Base-by-base conservation (phyloP, 139 green algal species). In the Trebouxia sp. region DNA sequence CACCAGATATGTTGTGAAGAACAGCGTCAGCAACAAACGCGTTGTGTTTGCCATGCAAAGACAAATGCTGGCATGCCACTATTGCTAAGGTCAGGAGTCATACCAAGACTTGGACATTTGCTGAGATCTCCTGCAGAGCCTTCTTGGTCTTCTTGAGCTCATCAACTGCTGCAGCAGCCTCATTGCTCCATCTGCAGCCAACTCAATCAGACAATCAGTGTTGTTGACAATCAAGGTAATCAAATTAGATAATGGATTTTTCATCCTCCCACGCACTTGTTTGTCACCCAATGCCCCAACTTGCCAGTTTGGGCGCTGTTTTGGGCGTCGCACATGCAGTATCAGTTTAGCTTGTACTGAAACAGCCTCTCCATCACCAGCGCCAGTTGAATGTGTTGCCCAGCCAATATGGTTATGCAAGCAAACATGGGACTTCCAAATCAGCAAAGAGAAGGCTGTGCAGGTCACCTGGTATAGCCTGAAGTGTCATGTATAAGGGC, bases 401-500 rank as follows among this genome's bases (percentile, higher is more conserved):
- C 50, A 58, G 20, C 22, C 26, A 5, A 58, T 9, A 28, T 58
- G 50, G 20, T 58, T n/a, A n/a, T n/a, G n/a, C n/a, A n/a, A n/a
- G n/a, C n/a, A n/a, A n/a, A n/a, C n/a, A n/a, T n/a, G n/a, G n/a
- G n/a, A n/a, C n/a, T n/a, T n/a, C n/a, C n/a, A n/a, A n/a, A n/a
- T n/a, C n/a, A n/a, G n/a, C n/a, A n/a, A n/a, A n/a, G 22, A 65
- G 24, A 6, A 48, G 24, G 24, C 26, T 28, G 22, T 58, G 50
- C 50, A 22, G 22, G 20, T n/a, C 69, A 77, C 69, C 69, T 77
- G 41, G 41, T 77, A 41, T 77, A 77, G 42, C 69, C 69, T 39
- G 69, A 77, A n/a, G 69, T 77, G 24, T 77, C 69, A 56, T 77
- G 69, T 51, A 77, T 77, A 39, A 77, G 69, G 12, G 41, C 37